These are phyloP conservation scores for Tulasnella sp. DNA, from an alignment of 768 basidiomycete genomes.

Conservation along the genomic window DNA sequence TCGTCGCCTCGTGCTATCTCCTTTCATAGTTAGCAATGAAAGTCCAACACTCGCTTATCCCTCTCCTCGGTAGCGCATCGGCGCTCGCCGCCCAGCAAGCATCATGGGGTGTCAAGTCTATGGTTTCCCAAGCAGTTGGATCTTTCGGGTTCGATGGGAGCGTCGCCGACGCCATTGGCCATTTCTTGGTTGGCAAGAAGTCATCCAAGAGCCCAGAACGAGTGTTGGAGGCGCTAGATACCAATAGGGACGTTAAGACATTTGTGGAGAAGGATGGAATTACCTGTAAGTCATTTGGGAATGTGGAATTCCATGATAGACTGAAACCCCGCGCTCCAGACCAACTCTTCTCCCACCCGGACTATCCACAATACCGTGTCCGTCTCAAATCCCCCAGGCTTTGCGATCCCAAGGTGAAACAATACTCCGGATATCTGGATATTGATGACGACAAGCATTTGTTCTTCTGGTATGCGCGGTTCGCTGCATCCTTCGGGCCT, in stretches of 20 bases:
- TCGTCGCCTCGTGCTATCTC: neutral
- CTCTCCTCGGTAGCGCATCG: neutral
- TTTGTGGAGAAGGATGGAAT: slow-evolving; percentile 68
- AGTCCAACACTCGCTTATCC: slow-evolving; percentile 18
- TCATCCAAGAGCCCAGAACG: slow-evolving; percentile 43
- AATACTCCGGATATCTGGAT: slow-evolving; percentile 81
- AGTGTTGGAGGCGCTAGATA: slow-evolving; percentile 46
- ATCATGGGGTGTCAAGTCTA: slow-evolving; percentile 11
- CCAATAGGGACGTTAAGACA: slow-evolving; percentile 50
- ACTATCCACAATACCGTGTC: slow-evolving; percentile 51
- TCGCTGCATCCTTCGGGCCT: slow-evolving; percentile 29
- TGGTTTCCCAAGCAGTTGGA: slow-evolving; percentile 12
- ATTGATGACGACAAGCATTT: slow-evolving; percentile 73
- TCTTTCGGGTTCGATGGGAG: slow-evolving; percentile 17
- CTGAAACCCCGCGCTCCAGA: slow-evolving; percentile 39
- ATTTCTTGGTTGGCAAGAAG: slow-evolving; percentile 28
- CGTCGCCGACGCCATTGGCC: slow-evolving; percentile 5
- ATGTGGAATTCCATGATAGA: neutral
- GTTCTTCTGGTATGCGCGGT: slow-evolving; percentile 66
- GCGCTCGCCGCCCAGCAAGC: slow-evolving; percentile 7
- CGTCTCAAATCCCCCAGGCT: slow-evolving; percentile 55
- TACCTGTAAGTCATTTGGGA: slow-evolving; percentile 51
- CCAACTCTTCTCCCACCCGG: slow-evolving; percentile 59
- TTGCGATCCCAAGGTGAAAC: slow-evolving; percentile 75
- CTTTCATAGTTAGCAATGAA: slow-evolving; percentile 14